Conservation (phyloP, 2,329 filamentous ascomycete genomes). For the Exophiala mesophila region DNA sequence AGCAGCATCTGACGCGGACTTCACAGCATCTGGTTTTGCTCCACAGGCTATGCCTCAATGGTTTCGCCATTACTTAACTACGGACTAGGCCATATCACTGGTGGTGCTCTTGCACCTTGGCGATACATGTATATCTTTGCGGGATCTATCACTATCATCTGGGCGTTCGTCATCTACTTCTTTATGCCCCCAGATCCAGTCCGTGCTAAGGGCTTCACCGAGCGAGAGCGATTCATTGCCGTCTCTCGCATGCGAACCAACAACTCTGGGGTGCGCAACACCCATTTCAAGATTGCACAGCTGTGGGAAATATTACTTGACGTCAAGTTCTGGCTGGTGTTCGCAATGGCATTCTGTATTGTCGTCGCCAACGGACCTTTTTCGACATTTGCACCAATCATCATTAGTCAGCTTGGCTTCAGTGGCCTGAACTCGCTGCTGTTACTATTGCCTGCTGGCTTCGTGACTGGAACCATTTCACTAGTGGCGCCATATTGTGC, state of each 20-base stretch:
- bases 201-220: constrained; percentile 62
- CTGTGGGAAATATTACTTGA: constrained; percentile 55
- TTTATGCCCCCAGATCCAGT: constrained; percentile 62
- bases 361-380: constrained; percentile 63
- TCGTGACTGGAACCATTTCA: constrained; percentile 35
- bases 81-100: constrained; percentile 61
- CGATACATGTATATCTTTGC: constrained; percentile 67
- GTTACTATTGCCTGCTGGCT: constrained; percentile 46
- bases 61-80: constrained; percentile 56
- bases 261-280: constrained; percentile 60
- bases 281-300: constrained; percentile 56
- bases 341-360: constrained; percentile 63
- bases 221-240: constrained; percentile 58
- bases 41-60: constrained; percentile 36
- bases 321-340: constrained; percentile 59
- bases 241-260: constrained; percentile 59
- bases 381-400: constrained; percentile 64
- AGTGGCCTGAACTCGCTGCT: constrained; percentile 60
- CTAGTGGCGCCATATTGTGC: constrained; percentile 40
- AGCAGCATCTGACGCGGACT: no score
- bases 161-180: constrained; percentile 56
- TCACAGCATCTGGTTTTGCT: constrained; percentile 63
- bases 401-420: constrained; percentile 66
- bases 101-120: constrained; percentile 54
- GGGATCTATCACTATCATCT: constrained; percentile 56